Evolutionary conservation across 2,329 filamentous ascomycete genomes (phyloP).

Genomic region (Fusarium coffeatum): DNA sequence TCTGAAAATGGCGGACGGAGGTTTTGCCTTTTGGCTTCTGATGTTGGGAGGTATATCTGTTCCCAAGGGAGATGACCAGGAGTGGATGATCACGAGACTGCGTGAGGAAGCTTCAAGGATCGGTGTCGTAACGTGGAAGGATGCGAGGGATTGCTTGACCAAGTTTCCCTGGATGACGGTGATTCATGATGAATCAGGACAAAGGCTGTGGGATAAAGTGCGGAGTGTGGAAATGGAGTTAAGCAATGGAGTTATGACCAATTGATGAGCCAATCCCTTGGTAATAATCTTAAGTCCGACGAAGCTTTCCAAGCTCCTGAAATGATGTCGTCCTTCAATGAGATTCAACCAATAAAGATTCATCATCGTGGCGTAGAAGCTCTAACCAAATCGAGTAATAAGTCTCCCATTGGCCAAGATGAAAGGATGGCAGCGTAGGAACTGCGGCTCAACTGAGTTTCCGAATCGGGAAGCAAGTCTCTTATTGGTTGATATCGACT

Average conservation of each 20-base stretch:
- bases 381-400: conserved; percentile 1
- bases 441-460: background rate
- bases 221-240: conserved; percentile 2
- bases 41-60: background rate
- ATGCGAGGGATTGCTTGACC: background rate
- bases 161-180: conserved; percentile 1
- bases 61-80: background rate
- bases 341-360: background rate
- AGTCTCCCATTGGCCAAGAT: conserved; percentile 8
- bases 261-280: fast-evolving
- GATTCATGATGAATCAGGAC: background rate
- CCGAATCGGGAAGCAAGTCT: conserved; percentile 21
- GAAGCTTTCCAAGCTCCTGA: too few relatives aligned
- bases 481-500: background rate
- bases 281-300: conserved; percentile 4
- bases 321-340: background rate
- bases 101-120: background rate
- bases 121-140: background rate
- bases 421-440: background rate
- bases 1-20: fast-evolving
- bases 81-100: background rate
- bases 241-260: background rate
- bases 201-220: background rate
- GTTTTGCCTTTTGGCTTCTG: conserved; percentile 1
- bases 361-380: fast-evolving